A percentile compares a stretch with the other conserved stretches of the same genome.
Conservation (phyloP, 2,329 filamentous ascomycete species). For the Hypoxylon sp. region DNA sequence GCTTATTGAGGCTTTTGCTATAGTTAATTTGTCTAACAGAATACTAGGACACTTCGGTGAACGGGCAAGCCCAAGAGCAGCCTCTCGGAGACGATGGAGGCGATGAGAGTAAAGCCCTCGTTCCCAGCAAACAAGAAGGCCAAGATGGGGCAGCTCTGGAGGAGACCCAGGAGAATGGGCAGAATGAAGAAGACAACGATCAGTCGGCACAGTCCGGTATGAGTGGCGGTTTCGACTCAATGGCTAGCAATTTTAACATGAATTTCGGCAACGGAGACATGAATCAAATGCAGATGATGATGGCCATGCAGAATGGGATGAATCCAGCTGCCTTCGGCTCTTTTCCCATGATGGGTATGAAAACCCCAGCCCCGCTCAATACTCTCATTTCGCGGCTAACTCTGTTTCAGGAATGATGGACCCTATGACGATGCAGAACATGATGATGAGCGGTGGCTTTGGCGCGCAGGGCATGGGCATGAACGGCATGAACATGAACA, state of each 20-base stretch:
- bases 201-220: constrained; percentile 48
- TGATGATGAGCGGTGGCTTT: constrained; percentile 83
- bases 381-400: constrained; percentile 48
- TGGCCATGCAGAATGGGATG: constrained; percentile 79
- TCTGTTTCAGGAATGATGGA: constrained; percentile 81
- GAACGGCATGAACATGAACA: constrained; percentile 80
- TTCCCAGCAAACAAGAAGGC: constrained; percentile 39
- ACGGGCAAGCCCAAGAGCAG: constrained; percentile 31
- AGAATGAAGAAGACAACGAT: constrained; percentile 49
- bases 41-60: constrained; percentile 17
- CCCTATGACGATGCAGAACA: constrained; percentile 78
- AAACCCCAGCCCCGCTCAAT: constrained; percentile 11
- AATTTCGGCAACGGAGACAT: constrained; percentile 74
- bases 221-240: constrained; percentile 52
- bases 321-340: constrained; percentile 64
- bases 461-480: constrained; percentile 80
- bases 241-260: constrained; percentile 67
- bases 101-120: constrained; percentile 37
- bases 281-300: constrained; percentile 84
- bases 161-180: constrained; percentile 45
- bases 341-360: constrained; percentile 86
- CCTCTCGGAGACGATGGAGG: constrained; percentile 18
- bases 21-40: constrained; percentile 19
- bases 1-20: background rate
- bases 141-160: constrained; percentile 45